Evolutionary conservation across 257 asterid species (phyloP), one percentile per base, ranked within the genome.

Genomic region (Knoxia roxburghii): DNA sequence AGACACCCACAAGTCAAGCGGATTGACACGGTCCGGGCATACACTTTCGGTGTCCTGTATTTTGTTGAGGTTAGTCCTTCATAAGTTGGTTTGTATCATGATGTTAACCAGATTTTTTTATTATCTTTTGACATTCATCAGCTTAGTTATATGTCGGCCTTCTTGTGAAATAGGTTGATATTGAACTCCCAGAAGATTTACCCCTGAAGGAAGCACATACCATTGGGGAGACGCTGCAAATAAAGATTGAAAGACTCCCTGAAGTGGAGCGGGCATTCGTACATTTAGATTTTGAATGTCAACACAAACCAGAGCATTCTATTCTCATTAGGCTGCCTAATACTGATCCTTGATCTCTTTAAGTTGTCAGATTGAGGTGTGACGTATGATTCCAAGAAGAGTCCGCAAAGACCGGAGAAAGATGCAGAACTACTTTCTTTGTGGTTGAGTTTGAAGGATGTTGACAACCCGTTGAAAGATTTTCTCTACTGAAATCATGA

Each of bases 261-360:
- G 97, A 92, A 68, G 98, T 92, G 7, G 98, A 92, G 49, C 80
- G 98, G 67, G 97, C 98, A 13, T 92, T 92, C 43, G 98, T 92
- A 64, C 98, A 92, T 72, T 73, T 87, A 30, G 98, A 89, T 70
- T 81, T 73, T 20, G 98, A 92, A 80, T 89, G 96, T 29, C 82
- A 83, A 6, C 98, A 92, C 83, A 89, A 87, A 71, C 97, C 97
- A 10, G 97, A 89, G 79, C 97, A 92, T 74, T 79, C 89, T 46
- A 80, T 92, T 35, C 87, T 92, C 43, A 83, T 85, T 67, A 78
- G 89, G 72, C 83, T 91, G 32, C 98, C 98, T 15, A 72, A 79
- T 70, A 86, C 65, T 29, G 95, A 87, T n/a, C 90, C 98, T 14
- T 91, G 77, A 64, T 20, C 30, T 20, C 30, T 49, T 64, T 35